A percentile compares a stretch with the other conserved stretches of the same genome.
Evolutionary conservation across 2,329 filamentous ascomycete species (phyloP).

Genomic region (Talaromyces sp.): DNA sequence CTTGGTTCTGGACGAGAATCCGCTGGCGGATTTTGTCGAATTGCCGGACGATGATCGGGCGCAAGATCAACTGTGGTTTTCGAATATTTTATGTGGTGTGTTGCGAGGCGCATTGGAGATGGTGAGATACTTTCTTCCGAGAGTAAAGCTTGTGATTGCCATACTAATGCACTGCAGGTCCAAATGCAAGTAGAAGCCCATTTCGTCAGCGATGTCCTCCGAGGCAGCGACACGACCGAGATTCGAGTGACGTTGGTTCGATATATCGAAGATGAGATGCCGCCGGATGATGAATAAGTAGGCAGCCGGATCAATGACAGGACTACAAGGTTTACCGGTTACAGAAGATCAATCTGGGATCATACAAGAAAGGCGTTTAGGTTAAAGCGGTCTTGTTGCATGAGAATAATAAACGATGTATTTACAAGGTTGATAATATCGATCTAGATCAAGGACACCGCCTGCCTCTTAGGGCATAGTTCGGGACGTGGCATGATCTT

Average conservation of each 20-base stretch:
- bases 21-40: constrained; percentile 94
- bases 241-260: constrained; percentile 89
- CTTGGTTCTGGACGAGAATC: constrained; percentile 93
- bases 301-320: not conserved
- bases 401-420: not conserved
- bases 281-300: constrained; percentile 83
- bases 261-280: constrained; percentile 97
- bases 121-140: constrained; percentile 52
- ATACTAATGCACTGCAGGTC: constrained; percentile 45
- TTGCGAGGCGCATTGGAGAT: constrained; percentile 89
- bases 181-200: constrained; percentile 99
- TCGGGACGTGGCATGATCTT: constrained; percentile 5
- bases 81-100: constrained; percentile 93
- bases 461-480: not conserved
- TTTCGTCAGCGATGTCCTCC: constrained; percentile 88
- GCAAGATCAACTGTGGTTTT: constrained; percentile 97
- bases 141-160: not conserved
- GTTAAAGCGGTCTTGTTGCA: not conserved
- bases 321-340: not conserved
- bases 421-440: not conserved
- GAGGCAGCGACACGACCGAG: constrained; percentile 93
- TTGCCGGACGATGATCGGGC: constrained; percentile 91
- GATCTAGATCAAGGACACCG: not conserved
- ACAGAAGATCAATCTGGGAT: not conserved
- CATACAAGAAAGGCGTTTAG: not conserved